Evolutionary conservation across 2,329 filamentous ascomycete genomes (phyloP), one percentile per base, ranked within the genome.

Genomic region (Rasamsonia emersonii): DNA sequence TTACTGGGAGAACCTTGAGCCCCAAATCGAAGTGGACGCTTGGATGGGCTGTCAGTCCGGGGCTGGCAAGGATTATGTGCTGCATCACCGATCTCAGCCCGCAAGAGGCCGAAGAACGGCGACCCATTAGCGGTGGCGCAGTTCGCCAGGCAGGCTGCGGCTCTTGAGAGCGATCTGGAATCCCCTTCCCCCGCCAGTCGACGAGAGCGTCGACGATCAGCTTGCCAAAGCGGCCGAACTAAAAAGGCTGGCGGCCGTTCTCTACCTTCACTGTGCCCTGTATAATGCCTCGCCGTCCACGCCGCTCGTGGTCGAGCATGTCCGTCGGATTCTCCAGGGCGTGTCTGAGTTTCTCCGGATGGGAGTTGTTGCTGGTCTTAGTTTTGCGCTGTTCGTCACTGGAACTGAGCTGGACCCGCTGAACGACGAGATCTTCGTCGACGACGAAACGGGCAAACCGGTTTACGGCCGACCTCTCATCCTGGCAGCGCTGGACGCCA

Each of bases 41-140:
- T 70, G 66, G 67, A 65, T 69, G 50, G 65, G 65, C 0, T 69
- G 65, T n/a, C 29, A 68, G 64, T 25, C 63, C 67, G 0, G 58
- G 61, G 11, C 46, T 70, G 19, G 64, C 65, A 3, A 58, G 59
- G 2, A 60, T 70, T 3, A 44, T 70, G 4, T 67, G 61, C n/a
- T 53, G 54, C 0, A 66, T 68, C 14, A 68, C 64, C 0, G 66
- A 70, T 28, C 46, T 70, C 9, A 65, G 64, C 4, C 53, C 61
- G 4, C 46, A 46, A 19, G 8, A 45, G 51, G 19, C 48, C 58
- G 5, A 49, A 51, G 8, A 33, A 46, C 4, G 34, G 37, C 6
- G 48, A 50, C 1, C 40, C 53, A 9, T 36, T 45, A 3, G 38
- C 50, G 4, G 43, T 33, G n/a, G 35, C 35, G 15, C 31, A 36